Conservation (phyloP, 2,329 filamentous ascomycete species). For the Cercospora berteroae region DNA sequence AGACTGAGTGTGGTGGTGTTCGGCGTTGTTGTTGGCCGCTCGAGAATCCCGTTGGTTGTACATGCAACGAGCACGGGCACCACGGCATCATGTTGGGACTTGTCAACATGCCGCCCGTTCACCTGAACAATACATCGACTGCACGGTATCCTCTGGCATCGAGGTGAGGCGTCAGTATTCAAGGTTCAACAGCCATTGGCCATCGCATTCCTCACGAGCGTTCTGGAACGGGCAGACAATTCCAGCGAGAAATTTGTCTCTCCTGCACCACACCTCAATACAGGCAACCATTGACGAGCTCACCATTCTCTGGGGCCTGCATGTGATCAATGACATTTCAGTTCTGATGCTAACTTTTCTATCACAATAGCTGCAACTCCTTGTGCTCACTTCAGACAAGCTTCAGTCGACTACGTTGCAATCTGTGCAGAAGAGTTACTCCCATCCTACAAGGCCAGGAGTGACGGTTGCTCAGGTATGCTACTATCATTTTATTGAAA, state of each 20-base stretch:
- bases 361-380: not conserved
- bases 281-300: not conserved
- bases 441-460: conserved; percentile 6
- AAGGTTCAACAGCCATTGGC: not conserved
- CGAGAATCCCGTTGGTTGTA: not conserved
- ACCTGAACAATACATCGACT: conserved; percentile 4
- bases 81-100: not conserved
- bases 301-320: not conserved
- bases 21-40: not conserved
- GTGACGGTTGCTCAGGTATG: conserved; percentile 21
- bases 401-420: not conserved
- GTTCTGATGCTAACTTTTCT: not conserved
- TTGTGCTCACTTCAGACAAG: not conserved
- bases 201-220: conserved; percentile 8
- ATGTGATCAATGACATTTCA: not conserved
- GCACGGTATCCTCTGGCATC: not conserved
- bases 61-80: conserved; percentile 1
- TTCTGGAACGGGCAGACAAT: conserved; percentile 9
- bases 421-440: not conserved
- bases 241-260: conserved; percentile 13
- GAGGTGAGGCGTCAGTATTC: not conserved
- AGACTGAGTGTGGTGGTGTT: not conserved
- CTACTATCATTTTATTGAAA: conserved; percentile 17
- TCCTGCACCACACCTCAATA: not conserved
- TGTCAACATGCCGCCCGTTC: not conserved